Conservation (phyloP, 768 basidiomycete species). For the Tricholoma matsutake region DNA sequence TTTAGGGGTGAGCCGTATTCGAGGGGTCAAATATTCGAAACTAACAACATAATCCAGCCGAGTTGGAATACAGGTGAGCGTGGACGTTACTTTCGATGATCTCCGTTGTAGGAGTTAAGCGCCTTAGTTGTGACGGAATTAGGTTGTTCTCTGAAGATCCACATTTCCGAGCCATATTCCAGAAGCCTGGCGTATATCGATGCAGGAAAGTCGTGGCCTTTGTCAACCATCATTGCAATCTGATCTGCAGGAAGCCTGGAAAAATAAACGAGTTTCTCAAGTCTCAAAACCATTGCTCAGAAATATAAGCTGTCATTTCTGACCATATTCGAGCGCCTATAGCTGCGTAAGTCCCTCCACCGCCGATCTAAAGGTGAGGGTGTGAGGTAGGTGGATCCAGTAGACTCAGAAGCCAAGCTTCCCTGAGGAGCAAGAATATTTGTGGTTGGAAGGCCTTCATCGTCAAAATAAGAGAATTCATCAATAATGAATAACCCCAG, state of each 20-base stretch:
- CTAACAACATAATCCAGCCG: constrained; percentile 33
- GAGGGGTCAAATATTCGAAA: constrained; percentile 75
- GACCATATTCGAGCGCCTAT: constrained; percentile 85
- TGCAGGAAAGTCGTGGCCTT: constrained; percentile 71
- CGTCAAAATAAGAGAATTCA: constrained; percentile 62
- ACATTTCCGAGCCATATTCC: constrained; percentile 70
- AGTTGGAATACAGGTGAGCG: not conserved
- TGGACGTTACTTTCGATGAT: constrained; percentile 55
- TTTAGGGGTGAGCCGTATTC: constrained; percentile 64
- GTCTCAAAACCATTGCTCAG: not conserved
- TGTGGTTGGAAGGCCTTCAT: constrained; percentile 50
- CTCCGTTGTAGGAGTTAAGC: constrained; percentile 72
- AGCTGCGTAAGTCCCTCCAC: constrained; percentile 80
- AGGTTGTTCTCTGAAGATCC: constrained; percentile 66
- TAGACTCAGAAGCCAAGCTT: constrained; percentile 21
- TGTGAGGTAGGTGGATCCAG: not conserved
- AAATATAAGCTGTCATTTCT: not conserved
- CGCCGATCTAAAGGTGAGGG: constrained; percentile 62
- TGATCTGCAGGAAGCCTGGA: constrained; percentile 60
- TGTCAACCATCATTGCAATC: constrained; percentile 84
- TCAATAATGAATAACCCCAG: constrained; percentile 93
- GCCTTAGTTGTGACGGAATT: constrained; percentile 63
- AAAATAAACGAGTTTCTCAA: not conserved
- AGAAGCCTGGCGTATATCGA: constrained; percentile 53
- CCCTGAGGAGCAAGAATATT: constrained; percentile 48